Conservation (phyloP, 2,329 filamentous ascomycete species). For the Cylindrodendrum hubeiense region DNA sequence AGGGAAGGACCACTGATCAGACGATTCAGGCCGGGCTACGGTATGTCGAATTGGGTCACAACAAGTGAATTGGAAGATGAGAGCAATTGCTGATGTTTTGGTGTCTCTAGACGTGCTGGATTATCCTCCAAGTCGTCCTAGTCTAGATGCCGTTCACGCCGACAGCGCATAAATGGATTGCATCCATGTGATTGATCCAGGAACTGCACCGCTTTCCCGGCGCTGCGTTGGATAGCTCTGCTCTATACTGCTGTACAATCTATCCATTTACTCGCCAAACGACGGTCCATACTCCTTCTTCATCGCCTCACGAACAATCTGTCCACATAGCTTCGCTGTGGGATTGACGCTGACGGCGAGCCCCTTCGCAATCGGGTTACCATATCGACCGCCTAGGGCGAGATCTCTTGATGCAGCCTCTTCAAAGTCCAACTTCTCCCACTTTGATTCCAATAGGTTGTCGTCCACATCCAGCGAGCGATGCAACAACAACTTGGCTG, state of each 20-base stretch:
- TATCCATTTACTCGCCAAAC: conserved; percentile 52
- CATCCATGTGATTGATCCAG: not conserved
- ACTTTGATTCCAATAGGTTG: conserved; percentile 58
- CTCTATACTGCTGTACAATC: conserved; percentile 23
- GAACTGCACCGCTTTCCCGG: not conserved
- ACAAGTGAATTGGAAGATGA: not conserved
- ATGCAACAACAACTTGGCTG: conserved; percentile 61
- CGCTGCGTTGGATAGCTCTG: conserved; percentile 5
- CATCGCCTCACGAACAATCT: conserved; percentile 78
- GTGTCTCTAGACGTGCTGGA: conserved; percentile 46
- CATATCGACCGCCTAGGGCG: conserved; percentile 73
- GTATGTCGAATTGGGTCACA: conserved; percentile 41
- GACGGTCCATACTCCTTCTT: conserved; percentile 74
- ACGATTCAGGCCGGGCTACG: conserved; percentile 61
- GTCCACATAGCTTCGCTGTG: conserved; percentile 76
- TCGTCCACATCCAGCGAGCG: conserved; percentile 55
- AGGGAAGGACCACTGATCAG: conserved; percentile 65
- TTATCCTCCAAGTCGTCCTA: conserved; percentile 41
- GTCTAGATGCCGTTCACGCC: not conserved
- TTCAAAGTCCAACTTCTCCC: conserved; percentile 69
- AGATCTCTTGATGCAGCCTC: conserved; percentile 73
- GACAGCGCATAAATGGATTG: not conserved
- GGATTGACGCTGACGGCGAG: conserved; percentile 76
- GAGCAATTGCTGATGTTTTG: conserved; percentile 19
- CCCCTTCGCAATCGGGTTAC: conserved; percentile 74